Evolutionary conservation across 2,329 filamentous ascomycete species (phyloP), one percentile per base, ranked within the genome.

Genomic region (Aspergillus pseudoterreus): DNA sequence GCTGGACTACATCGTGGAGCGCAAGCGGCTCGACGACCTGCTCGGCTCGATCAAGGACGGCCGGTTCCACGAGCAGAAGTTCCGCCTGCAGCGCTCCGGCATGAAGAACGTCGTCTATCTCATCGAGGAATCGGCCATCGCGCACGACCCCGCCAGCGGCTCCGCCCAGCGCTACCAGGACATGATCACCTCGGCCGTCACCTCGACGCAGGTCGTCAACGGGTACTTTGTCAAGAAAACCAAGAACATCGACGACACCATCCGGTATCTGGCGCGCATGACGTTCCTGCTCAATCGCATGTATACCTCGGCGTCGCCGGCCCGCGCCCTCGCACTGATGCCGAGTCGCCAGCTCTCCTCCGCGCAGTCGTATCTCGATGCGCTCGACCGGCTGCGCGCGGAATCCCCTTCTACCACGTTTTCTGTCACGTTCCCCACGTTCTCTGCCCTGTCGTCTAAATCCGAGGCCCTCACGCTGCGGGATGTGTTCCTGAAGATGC

Each of bases 1-100:
- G 43, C 75, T 94, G 4, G 88, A 92, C 67, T 90, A 85, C 78
- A 88, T 94, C 42, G 81, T 91, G 1, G 89, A 94, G 71, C 80
- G 89, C 54, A 94, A 94, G 66, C 79, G 89, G 8, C 78, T 92
- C 0, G 88, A 92, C 63, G 89, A 94, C 66, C 73, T 94, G 43
- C 79, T 92, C n/a, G 75, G 80, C 46, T 91, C 87, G 55, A 90
- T 94, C 71, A 90, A 88, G 67, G 89, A 92, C 56, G 87, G 88
- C 1, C 83, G 89, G 2, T 92, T 91, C 60, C 86, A 87, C 59
- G 89, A 94, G 66, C 89, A 94, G 65, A 92, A 94, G 65, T 92
- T 91, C 64, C 85, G 89, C 1, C 77, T 92, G 10, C 80, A 81
- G 49, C 83, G 83, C 47, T 88, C 83, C 0, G 88, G 88, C 0